Percentiles rank a stretch among this genome's conserved stretches.
These are phyloP conservation scores for Amphirosellinia nigrospora DNA, from an alignment of 495 filamentous ascomycete species.

Conservation along the genomic window DNA sequence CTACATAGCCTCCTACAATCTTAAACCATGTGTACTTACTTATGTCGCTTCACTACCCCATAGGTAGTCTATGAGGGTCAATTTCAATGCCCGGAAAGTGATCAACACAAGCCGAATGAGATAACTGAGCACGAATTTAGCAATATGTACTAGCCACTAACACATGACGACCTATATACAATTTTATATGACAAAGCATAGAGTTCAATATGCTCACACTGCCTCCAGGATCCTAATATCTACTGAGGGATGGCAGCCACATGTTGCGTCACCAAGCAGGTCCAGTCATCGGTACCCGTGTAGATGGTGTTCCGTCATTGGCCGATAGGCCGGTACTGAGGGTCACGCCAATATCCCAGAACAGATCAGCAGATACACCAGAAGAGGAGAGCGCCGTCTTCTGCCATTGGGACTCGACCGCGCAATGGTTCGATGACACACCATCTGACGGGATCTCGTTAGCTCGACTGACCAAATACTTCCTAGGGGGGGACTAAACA, in stretches of 20 bases:
- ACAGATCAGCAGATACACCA: conserved; percentile 64
- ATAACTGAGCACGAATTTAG: background rate
- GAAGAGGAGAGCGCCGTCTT: conserved; percentile 51
- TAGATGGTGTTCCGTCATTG: conserved; percentile 63
- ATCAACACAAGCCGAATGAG: too few species aligned
- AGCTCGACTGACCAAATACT: conserved; percentile 36
- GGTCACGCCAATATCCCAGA: conserved; percentile 69
- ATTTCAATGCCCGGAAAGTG: background rate
- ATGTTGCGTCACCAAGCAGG: conserved; percentile 58
- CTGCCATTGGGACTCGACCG: conserved; percentile 66
- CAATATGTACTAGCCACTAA: background rate
- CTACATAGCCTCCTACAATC: background rate
- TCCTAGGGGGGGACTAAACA: background rate
- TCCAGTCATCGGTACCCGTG: conserved; percentile 47
- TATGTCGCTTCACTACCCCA: background rate
- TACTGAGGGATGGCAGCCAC: conserved; percentile 36
- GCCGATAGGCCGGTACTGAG: conserved; percentile 62
- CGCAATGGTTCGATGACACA: conserved; percentile 40
- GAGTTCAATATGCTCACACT: background rate
- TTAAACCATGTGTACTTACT: background rate
- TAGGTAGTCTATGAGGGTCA: background rate
- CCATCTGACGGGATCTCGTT: conserved; percentile 36
- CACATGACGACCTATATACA: background rate
- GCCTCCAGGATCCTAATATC: background rate
- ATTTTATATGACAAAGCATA: background rate